Evolutionary conservation across 441 rosid genomes (phyloP), one percentile per base, ranked within the genome.

Genomic region (Rhodomyrtus psidioides): DNA sequence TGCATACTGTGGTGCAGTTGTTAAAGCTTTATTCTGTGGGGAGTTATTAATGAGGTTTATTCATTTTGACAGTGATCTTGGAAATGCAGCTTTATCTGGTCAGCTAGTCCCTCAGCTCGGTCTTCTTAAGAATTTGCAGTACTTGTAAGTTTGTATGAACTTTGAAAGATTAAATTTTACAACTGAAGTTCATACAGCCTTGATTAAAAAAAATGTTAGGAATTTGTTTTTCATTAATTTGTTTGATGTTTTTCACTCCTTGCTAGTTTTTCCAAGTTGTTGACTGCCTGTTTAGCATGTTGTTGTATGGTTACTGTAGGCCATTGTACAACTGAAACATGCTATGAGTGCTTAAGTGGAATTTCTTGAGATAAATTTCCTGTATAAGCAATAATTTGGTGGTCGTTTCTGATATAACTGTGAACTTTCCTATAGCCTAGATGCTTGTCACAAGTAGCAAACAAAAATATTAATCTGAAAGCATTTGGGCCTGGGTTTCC

Each of bases 41-140:
- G 24, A 53, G 27, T 19, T 54, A 21, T 84, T 53, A 82, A 49
- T 81, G 83, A 81, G 82, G 23, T 49, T 85, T 28, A 23, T 83
- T 75, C 90, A 62, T 34, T 13, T 82, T 76, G 85, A 74, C 92
- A 96, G 99, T 27, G 99, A 96, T 89, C 96, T 96, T 81, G 99
- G 99, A 81, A 96, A 96, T 92, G 99, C 99, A 30, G 97, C 95
- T 85, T 89, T 96, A 88, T 95, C 98, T 87, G 99, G 99, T 86
- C 96, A 91, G 89, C 94, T 95, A 62, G 99, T 96, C 88, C 93
- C 98, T 30, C 97, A 96, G 91, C 98, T 96, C 83, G 98, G 99
- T 46, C 90, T 89, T 88, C 98, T 96, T 83, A 96, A 96, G 93
- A 96, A 95, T 89, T 90, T 96, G 91, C 98, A 95, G 88, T 96